Base-by-base conservation (phyloP, 257 asterid genomes). In the Striga asiatica region DNA sequence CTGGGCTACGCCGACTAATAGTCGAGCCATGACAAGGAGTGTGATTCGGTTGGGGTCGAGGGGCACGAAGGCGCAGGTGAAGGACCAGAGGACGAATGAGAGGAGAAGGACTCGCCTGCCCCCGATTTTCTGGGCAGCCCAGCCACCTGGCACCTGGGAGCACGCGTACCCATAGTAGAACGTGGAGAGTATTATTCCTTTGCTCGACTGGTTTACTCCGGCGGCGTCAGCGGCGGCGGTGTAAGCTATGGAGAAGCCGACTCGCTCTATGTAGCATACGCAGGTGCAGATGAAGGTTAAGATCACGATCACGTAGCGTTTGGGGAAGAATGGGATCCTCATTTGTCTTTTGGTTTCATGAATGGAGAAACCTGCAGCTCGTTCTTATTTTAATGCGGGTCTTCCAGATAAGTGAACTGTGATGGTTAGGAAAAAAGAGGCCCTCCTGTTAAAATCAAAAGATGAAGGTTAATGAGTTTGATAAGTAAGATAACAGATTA, bases 71-170 rank as follows among this genome's bases (percentile, higher is more conserved):
- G 88, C 85, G 58, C 94, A 89, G 17, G 95, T 83, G 16, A 81
- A 71, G 55, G 97, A 89, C 95, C 97, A 89, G 34, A 89, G 58
- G 13, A 83, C 19, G 61, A 89, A 89, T 4, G 97, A 89, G 21
- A 81, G 78, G 5, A 89, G 78, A 64, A 89, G 97, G 47, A 89
- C 83, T 31, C 84, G 82, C 71, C 89, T 70, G 13, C 97, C 97
- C 12, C 95, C 95, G 5, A 89, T 64, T 63, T 67, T 85, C 54
- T 89, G 97, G 62, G 97, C 95, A 12, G 95, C 95, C 97, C 94
- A 89, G 45, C 97, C 97, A 21, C 97, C 97, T 0, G 97, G 97
- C 28, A 89, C 82, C 71, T 89, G 95, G 45, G 95, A 89, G 62
- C 95, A 81, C 4, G 95, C 95, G 34, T 89, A 89, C 19, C 97